Base-by-base conservation (phyloP, 768 basidiomycete genomes). In the Fibroporia radiculosa region DNA sequence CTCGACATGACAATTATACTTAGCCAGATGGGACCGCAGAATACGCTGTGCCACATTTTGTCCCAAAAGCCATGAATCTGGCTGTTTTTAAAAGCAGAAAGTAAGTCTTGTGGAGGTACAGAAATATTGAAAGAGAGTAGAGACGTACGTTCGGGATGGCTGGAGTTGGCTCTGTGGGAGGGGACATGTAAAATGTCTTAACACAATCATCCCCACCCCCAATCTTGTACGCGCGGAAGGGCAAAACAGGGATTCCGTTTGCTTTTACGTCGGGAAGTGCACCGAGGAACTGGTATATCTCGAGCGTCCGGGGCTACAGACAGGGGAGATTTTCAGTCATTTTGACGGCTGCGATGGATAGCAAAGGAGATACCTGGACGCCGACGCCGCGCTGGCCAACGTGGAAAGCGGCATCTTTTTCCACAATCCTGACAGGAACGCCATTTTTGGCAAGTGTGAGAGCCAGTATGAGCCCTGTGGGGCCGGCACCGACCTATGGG, bases 1-100 rank as follows among this genome's bases (percentile, higher is more conserved):
- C 44, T 70, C 69, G n/a, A 75, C 63, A 6, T 51, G 14, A 29
- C 44, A 47, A 24, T 53, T 58, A 22, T 53, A 37, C 36, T 51
- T 51, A 22, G 43, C 44, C 11, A 59, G 56, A 32, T 52, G 56
- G 6, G 43, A 42, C 11, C 62, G 57, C 11, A 70, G 52, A 20
- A 68, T 55, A 10, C 41, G 40, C 42, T 66, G 62, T 10, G 20
- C 18, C 13, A n/a, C 29, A 23, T n/a, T 31, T n/a, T 31, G 29
- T n/a, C 29, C 29, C 10, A 31, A n/a, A 8, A 31, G 8, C 29
- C 29, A 31, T n/a, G n/a, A 8, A n/a, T 31, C n/a, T 8, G n/a
- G 8, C 29, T 31, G n/a, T n/a, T n/a, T 31, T n/a, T n/a, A 31
- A n/a, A 31, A n/a, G 10, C 29, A 31, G 29, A 31, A n/a, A 31